Conservation (phyloP, 352 stramenopile genomes). For the Pythium phragmitis region DNA sequence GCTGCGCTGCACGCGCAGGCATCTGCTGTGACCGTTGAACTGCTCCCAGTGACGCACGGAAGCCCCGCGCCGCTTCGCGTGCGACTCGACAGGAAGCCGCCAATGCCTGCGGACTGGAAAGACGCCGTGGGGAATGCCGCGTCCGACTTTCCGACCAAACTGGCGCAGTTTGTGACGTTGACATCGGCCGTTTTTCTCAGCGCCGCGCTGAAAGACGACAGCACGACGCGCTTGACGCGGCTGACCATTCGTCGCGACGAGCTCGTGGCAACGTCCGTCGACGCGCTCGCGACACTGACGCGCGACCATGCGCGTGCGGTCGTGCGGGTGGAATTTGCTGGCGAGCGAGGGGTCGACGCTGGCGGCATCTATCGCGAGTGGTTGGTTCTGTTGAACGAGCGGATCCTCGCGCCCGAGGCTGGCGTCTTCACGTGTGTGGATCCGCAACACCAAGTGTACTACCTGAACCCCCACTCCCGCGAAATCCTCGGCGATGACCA, state of each 20-base stretch:
- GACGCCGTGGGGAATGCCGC: conserved; percentile 8
- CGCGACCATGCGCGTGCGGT: conserved; percentile 41
- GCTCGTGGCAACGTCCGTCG: conserved; percentile 15
- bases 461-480: conserved; percentile 63
- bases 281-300: conserved; percentile 6
- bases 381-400: conserved; percentile 81
- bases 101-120: background rate
- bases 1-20: background rate
- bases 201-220: conserved; percentile 12
- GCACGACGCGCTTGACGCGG: conserved; percentile 2
- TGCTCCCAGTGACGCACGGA: conserved; percentile 2
- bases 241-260: conserved; percentile 12
- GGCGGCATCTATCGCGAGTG: conserved; percentile 87
- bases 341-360: conserved; percentile 81
- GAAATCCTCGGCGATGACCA: conserved; percentile 67
- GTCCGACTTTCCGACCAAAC: conserved; percentile 20
- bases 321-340: conserved; percentile 78
- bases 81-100: background rate
- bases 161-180: conserved; percentile 17
- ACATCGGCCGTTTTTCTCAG: conserved; percentile 17
- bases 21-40: background rate
- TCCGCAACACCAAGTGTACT: conserved; percentile 50
- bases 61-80: background rate
- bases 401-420: conserved; percentile 40
- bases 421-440: conserved; percentile 63